These are phyloP conservation scores for Funneliformis mosseae DNA, from an alignment of 192 early-diverging fungal species.

Conservation along the genomic window DNA sequence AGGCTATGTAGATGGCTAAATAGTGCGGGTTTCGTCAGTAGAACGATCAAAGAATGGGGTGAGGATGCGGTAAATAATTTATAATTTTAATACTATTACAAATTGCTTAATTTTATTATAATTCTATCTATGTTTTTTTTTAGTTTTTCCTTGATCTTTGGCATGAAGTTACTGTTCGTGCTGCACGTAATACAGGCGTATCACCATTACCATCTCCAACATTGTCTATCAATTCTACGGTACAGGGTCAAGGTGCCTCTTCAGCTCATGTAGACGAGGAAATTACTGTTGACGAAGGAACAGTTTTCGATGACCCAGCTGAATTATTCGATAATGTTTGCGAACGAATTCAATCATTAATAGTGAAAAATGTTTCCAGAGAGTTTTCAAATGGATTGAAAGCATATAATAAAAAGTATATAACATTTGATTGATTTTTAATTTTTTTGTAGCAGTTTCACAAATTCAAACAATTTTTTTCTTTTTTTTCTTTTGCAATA, in stretches of 20 bases:
- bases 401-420: conserved; percentile 51
- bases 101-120: not conserved
- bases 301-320: conserved; percentile 51
- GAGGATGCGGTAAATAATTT: conserved; percentile 54
- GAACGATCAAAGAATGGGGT: conserved; percentile 52
- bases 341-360: conserved; percentile 47
- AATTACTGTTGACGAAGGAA: conserved; percentile 39
- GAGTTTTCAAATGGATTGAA: conserved; percentile 50
- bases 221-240: conserved; percentile 10
- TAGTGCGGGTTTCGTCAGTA: conserved; percentile 47
- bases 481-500: conserved; percentile 9
- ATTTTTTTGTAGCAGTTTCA: not conserved
- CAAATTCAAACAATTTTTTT: too few relatives aligned
- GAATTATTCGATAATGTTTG: conserved; percentile 39
- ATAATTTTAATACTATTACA: too few relatives aligned
- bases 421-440: not conserved
- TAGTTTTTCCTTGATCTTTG: conserved; percentile 59
- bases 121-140: not conserved
- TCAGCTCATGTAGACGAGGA: conserved; percentile 31
- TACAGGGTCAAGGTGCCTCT: conserved; percentile 32
- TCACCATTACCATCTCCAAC: conserved; percentile 32
- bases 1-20: conserved; percentile 57
- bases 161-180: conserved; percentile 42
- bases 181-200: conserved; percentile 1
- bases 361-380: conserved; percentile 47